Conservation (phyloP, 176 grass and related monocot genomes). For the Thinopyrum elongatum region DNA sequence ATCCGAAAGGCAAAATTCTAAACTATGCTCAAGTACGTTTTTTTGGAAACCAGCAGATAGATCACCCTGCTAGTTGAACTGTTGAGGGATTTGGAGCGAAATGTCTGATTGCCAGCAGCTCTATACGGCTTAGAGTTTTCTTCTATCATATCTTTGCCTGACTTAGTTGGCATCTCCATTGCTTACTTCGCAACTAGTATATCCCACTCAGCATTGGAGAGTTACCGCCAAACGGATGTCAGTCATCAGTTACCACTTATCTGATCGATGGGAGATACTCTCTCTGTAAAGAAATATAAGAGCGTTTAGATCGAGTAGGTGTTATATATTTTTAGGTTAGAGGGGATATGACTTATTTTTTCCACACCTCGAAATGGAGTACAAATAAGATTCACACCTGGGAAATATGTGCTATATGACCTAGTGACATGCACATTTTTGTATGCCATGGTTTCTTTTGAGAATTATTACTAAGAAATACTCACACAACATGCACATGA, state of each 20-base stretch:
- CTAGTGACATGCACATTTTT: background rate
- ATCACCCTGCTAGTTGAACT: background rate
- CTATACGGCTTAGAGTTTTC: background rate
- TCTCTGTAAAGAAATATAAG: too few relatives aligned
- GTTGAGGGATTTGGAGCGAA: background rate
- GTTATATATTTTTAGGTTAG: background rate
- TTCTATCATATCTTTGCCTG: background rate
- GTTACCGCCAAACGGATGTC: background rate
- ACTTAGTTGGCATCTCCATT: background rate
- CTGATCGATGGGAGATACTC: background rate
- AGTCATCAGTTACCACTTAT: background rate
- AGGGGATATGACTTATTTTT: background rate
- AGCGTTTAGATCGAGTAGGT: background rate
- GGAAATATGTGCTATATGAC: background rate
- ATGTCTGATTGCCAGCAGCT: background rate
- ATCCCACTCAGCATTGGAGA: background rate
- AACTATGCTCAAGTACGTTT: background rate
- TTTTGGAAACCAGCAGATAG: background rate
- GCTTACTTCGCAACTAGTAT: background rate
- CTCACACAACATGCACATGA: background rate
- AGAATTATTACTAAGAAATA: slow-evolving; percentile 1
- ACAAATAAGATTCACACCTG: background rate
- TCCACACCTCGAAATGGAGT: background rate
- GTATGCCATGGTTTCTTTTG: background rate
- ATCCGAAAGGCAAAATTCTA: background rate